Base-by-base conservation (phyloP, 2,329 filamentous ascomycete species). In the Grosmannia huntii region DNA sequence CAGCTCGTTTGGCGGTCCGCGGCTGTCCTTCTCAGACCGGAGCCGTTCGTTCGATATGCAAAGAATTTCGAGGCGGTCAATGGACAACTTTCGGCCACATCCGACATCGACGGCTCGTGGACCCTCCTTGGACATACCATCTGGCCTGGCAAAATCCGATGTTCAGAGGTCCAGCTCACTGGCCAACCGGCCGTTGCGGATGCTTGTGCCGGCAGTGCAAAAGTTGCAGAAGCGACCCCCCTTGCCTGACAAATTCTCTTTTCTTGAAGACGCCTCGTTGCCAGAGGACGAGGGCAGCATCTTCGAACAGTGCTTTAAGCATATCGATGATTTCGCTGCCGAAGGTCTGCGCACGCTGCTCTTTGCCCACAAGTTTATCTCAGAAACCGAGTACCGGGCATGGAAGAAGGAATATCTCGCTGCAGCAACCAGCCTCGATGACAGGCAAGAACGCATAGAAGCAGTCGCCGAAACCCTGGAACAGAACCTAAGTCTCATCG, bases 321-420 rank as follows among this genome's bases (percentile, higher is more conserved):
- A 96, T 65, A 81, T 95, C 61, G 89, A 96, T 61, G 89, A 80
- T 60, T 96, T 96, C 68, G 90, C 91, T 0, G 89, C 87, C 0
- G 89, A 96, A 66, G 91, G 91, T 21, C 75, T 96, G 31, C 84
- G 91, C 27, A 96, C 91, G 0, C 76, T 96, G 16, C 76, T 96
- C 1, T 96, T 90, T 69, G 89, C 83, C 0, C 89, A 91, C 68
- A 85, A 89, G 2, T 88, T 86, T 65, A 69, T 96, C 3, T 81
- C 86, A 9, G 86, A 92, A 28, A 76, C 82, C 0, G 85, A 90
- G 44, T 96, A 96, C 66, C 66, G 71, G 0, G 74, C 74, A 11
- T 96, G 91, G 91, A 91, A 88, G 72, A 80, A 81, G 59, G 74
- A 83, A 11, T 95, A 92, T 64, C 78, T 83, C 6, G 86, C 90